Conservation (phyloP, 2,329 filamentous ascomycete genomes). For the Talaromyces atroroseus region DNA sequence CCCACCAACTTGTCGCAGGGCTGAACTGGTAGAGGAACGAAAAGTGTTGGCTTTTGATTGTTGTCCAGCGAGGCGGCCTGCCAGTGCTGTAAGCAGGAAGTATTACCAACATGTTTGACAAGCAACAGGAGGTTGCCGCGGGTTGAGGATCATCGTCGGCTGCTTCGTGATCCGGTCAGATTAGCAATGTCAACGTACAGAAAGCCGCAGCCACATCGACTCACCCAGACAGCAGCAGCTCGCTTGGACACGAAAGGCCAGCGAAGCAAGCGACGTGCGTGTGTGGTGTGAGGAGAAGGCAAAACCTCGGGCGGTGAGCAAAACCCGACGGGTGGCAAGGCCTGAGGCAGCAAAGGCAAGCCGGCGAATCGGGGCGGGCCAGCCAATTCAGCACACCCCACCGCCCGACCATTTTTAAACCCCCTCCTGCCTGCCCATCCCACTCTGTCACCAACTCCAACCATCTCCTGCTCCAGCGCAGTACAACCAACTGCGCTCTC, state of each 20-base stretch:
- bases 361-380: slow-evolving; percentile 16
- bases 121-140: not conserved
- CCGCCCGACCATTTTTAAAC: slow-evolving; percentile 15
- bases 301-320: slow-evolving; percentile 9
- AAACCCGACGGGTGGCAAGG: slow-evolving; percentile 3
- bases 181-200: not conserved
- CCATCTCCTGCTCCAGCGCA: not conserved
- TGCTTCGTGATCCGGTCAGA: not conserved
- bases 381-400: slow-evolving; percentile 10
- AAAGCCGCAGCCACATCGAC: not conserved
- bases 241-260: not conserved
- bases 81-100: not conserved
- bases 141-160: not conserved
- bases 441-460: slow-evolving; percentile 18
- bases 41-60: not conserved
- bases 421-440: slow-evolving; percentile 17
- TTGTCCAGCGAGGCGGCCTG: not conserved
- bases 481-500: not conserved
- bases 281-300: not conserved
- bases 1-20: slow-evolving; percentile 17
- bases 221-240: not conserved
- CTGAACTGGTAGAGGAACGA: slow-evolving; percentile 18
- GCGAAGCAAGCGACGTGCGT: not conserved
- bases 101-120: slow-evolving; percentile 1
- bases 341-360: slow-evolving; percentile 18